A percentile compares a stretch with the other conserved stretches of the same genome.
Evolutionary conservation across 2,329 filamentous ascomycete genomes (phyloP).

Genomic region (Pseudogymnoascus sp.): DNA sequence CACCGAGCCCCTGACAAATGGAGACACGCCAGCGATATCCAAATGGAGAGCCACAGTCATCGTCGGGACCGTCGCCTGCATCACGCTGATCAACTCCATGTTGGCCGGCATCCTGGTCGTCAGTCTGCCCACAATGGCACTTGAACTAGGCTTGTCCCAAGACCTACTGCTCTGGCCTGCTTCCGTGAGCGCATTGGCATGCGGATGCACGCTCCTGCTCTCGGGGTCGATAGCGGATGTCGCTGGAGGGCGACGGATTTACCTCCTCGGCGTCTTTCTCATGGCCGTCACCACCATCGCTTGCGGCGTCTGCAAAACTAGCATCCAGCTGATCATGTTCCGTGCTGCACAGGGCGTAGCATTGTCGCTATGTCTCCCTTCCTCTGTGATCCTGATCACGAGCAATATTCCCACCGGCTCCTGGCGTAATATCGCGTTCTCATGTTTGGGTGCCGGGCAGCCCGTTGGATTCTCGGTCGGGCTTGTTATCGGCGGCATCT

Average conservation of each 20-base stretch:
- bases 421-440: constrained; percentile 44
- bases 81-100: constrained; percentile 26
- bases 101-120: constrained; percentile 33
- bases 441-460: constrained; percentile 42
- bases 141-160: constrained; percentile 27
- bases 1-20: constrained; percentile 6
- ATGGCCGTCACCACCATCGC: constrained; percentile 37
- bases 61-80: constrained; percentile 16
- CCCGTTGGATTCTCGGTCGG: constrained; percentile 46
- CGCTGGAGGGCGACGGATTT: constrained; percentile 38
- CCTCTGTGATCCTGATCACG: constrained; percentile 42
- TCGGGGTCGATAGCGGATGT: constrained; percentile 44
- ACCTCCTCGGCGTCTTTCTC: constrained; percentile 38
- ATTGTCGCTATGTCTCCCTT: constrained; percentile 41
- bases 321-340: constrained; percentile 39
- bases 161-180: constrained; percentile 25
- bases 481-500: constrained; percentile 42
- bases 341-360: constrained; percentile 39
- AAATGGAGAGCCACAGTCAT: constrained; percentile 17
- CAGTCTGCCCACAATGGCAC: constrained; percentile 35
- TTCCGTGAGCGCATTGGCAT: constrained; percentile 32
- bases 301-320: constrained; percentile 34
- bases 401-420: constrained; percentile 39
- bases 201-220: constrained; percentile 40
- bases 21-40: constrained; percentile 8